Percentiles rank a stretch among this genome's conserved stretches.
Conservation (phyloP, 2,329 filamentous ascomycete genomes). For the Exophiala calicioides region DNA sequence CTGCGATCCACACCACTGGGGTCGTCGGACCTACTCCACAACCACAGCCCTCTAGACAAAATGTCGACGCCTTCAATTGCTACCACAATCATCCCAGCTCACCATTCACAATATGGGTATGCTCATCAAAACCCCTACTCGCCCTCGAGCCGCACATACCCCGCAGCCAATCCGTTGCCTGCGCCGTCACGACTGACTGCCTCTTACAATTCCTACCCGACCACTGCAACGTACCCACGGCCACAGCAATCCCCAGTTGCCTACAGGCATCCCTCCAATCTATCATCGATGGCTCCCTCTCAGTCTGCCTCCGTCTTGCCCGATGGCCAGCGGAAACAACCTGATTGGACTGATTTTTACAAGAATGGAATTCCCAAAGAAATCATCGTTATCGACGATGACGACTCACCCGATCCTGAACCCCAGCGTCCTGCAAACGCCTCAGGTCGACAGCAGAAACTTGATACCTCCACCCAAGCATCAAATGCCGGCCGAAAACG, state of each 20-base stretch:
- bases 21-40: slow-evolving; percentile 24
- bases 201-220: slow-evolving; percentile 44
- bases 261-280: slow-evolving; percentile 41
- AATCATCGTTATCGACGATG: slow-evolving; percentile 77
- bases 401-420: slow-evolving; percentile 66
- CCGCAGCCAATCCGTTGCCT: slow-evolving; percentile 47
- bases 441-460: slow-evolving; percentile 32
- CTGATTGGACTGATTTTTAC: slow-evolving; percentile 80
- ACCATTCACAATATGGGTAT: slow-evolving; percentile 66
- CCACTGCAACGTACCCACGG: slow-evolving; percentile 35
- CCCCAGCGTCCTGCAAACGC: slow-evolving; percentile 37
- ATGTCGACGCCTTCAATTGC: slow-evolving; percentile 84
- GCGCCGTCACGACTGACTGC: slow-evolving; percentile 45
- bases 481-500: slow-evolving; percentile 60
- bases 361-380: slow-evolving; percentile 81
- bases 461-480: slow-evolving; percentile 17
- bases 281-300: slow-evolving; percentile 40
- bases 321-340: slow-evolving; percentile 53
- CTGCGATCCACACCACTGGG: slow-evolving; percentile 21
- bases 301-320: slow-evolving; percentile 41
- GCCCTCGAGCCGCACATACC: slow-evolving; percentile 51
- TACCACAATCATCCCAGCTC: slow-evolving; percentile 70
- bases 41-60: slow-evolving; percentile 24
- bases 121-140: slow-evolving; percentile 60
- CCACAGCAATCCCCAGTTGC: slow-evolving; percentile 27